These are phyloP conservation scores for Sphaerulina vaccinii DNA, from an alignment of 2,329 filamentous ascomycete species.

Conservation along the genomic window DNA sequence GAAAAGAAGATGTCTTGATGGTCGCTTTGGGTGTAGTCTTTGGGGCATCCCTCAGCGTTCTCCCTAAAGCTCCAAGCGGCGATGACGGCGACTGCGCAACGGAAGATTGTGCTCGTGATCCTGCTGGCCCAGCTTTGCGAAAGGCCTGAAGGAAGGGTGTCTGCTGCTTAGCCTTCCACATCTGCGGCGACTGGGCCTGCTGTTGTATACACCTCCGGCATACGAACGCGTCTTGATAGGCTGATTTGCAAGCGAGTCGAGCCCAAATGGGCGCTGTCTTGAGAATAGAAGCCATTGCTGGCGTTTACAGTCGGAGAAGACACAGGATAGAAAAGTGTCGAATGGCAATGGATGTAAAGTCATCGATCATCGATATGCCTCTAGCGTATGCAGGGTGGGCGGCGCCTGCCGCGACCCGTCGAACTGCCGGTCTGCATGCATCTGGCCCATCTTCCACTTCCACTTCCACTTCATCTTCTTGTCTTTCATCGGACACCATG, in stretches of 20 bases:
- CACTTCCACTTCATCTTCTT: too few species aligned
- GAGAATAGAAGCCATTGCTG: conserved; percentile 24
- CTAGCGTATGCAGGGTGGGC: not conserved
- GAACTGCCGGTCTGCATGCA: too few species aligned
- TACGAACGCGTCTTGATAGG: conserved; percentile 30
- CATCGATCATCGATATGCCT: conserved; percentile 4
- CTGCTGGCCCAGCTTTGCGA: conserved; percentile 27
- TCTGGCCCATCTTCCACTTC: too few species aligned
- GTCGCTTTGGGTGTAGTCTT: conserved; percentile 2
- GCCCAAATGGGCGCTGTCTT: conserved; percentile 26
- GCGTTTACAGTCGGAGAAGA: not conserved
- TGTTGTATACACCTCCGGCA: conserved; percentile 38
- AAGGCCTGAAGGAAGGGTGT: conserved; percentile 39
- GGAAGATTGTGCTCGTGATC: conserved; percentile 25
- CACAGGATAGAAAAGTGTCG: not conserved
- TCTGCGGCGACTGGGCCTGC: conserved; percentile 21
- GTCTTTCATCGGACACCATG: too few species aligned
- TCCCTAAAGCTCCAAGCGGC: conserved; percentile 36
- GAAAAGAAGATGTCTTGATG: conserved; percentile 26
- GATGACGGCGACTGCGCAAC: conserved; percentile 26
- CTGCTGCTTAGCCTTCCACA: conserved; percentile 28
- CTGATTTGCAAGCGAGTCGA: conserved; percentile 23
- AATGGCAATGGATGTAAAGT: conserved; percentile 7
- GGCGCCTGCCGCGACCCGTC: too few species aligned
- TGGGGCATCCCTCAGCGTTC: conserved; percentile 27